Conservation (phyloP, 148 eudicot genomes). For the Simmondsia chinensis region DNA sequence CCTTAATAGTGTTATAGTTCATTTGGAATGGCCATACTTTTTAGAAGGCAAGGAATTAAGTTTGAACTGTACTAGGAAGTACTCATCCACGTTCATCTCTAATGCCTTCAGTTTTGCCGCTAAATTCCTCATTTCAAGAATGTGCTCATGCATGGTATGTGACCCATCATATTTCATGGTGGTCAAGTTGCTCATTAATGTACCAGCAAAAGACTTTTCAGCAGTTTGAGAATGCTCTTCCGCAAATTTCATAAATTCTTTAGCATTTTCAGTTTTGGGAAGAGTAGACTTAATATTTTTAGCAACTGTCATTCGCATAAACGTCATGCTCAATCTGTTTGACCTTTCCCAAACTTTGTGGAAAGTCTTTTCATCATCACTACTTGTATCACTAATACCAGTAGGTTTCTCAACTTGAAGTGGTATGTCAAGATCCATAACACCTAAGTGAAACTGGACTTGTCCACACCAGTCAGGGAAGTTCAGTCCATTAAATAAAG, state of each 20-base stretch:
- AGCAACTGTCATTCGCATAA: no score
- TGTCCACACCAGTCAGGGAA: conserved; percentile 3
- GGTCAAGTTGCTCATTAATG: conserved; percentile 1
- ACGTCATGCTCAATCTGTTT: background rate
- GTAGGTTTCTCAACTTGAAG: background rate
- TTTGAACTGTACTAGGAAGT: conserved; percentile 10
- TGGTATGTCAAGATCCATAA: conserved; percentile 3
- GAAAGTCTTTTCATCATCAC: background rate
- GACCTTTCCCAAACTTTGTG: background rate
- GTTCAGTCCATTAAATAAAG: background rate
- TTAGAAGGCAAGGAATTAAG: conserved; percentile 6
- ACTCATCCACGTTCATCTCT: conserved; percentile 8
- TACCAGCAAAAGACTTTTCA: conserved; percentile 14
- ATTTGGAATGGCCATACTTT: conserved; percentile 7
- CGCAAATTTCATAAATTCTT: background rate
- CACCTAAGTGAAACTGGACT: conserved; percentile 2
- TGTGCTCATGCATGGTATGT: conserved; percentile 7
- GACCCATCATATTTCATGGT: conserved; percentile 10
- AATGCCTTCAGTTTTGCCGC: conserved; percentile 9
- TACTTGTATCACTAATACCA: background rate
- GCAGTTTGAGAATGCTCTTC: conserved; percentile 3
- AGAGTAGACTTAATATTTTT: no score
- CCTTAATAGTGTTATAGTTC: conserved; percentile 16
- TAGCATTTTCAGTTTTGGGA: no score
- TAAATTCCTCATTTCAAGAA: conserved; percentile 10